A percentile compares a stretch with the other conserved stretches of the same genome.
These are phyloP conservation scores for Salicornia ramosissima DNA, from an alignment of 148 eudicot genomes.

Conservation along the genomic window DNA sequence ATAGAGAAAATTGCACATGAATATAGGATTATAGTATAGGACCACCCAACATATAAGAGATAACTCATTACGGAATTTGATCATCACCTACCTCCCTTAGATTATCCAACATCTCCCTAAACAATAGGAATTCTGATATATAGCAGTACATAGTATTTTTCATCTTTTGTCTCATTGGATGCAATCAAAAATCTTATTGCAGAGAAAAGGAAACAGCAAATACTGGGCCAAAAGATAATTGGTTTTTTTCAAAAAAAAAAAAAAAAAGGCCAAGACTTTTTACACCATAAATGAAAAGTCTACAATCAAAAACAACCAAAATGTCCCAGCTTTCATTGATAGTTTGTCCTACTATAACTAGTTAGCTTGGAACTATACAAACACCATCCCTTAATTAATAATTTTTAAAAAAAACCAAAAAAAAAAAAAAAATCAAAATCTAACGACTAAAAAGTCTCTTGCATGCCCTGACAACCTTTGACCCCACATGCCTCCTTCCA, in stretches of 20 bases:
- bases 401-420: too few species aligned
- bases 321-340: slow-evolving; percentile 4
- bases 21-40: too few species aligned
- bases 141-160: too few species aligned
- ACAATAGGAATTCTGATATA: too few species aligned
- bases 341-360: neutral
- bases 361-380: slow-evolving; percentile 12
- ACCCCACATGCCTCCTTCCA: slow-evolving; percentile 24
- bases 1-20: too few species aligned
- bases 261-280: neutral
- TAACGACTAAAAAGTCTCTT: slow-evolving; percentile 32
- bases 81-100: too few species aligned
- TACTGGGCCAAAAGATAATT: slow-evolving; percentile 5
- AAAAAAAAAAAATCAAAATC: neutral
- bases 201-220: neutral
- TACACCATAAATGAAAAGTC: neutral
- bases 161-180: neutral
- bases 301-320: neutral
- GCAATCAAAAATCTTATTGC: neutral
- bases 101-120: too few species aligned
- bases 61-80: too few species aligned
- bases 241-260: neutral
- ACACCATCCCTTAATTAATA: neutral
- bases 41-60: too few species aligned
- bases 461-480: slow-evolving; percentile 30